phyloP scores from a whole-genome alignment of 129 eudicot genomes.

The Centaurea solstitialis region DNA sequence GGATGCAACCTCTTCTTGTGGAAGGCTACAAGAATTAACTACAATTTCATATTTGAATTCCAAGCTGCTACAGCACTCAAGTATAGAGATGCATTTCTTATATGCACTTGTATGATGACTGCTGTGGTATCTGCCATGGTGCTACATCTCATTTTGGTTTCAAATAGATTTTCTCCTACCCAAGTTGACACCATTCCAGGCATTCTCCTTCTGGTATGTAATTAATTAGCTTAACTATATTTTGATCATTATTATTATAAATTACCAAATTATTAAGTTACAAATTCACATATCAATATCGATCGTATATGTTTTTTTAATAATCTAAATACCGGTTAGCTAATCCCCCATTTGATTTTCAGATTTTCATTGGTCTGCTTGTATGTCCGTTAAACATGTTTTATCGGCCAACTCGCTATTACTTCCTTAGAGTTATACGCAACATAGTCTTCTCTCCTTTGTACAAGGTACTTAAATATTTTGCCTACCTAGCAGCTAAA shows the following conservation, averaged over 20 bases:
- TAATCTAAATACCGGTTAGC: neutral
- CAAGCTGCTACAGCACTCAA: constrained; percentile 70
- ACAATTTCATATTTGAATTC: constrained; percentile 86
- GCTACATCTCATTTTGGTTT: constrained; percentile 70
- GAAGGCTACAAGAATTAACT: constrained; percentile 88
- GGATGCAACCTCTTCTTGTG: constrained; percentile 92
- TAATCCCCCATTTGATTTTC: neutral
- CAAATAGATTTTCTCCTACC: constrained; percentile 53
- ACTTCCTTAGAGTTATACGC: constrained; percentile 77
- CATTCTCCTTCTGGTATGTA: constrained; percentile 65
- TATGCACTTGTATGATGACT: constrained; percentile 83
- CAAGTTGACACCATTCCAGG: constrained; percentile 84
- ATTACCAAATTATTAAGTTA: neutral
- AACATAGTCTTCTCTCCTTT: constrained; percentile 95
- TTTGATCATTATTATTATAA: neutral
- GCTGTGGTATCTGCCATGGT: constrained; percentile 84
- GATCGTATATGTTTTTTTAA: neutral
- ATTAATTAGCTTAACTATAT: neutral
- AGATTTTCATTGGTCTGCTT: constrained; percentile 62
- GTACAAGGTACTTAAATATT: constrained; percentile 63
- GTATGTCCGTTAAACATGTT: constrained; percentile 76
- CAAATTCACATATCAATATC: neutral
- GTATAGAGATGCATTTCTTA: constrained; percentile 85
- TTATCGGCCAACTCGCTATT: constrained; percentile 85
- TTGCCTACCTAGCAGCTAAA: neutral